phyloP scores from a whole-genome alignment of 768 basidiomycete species.

The Boletus rubroflammeus region DNA sequence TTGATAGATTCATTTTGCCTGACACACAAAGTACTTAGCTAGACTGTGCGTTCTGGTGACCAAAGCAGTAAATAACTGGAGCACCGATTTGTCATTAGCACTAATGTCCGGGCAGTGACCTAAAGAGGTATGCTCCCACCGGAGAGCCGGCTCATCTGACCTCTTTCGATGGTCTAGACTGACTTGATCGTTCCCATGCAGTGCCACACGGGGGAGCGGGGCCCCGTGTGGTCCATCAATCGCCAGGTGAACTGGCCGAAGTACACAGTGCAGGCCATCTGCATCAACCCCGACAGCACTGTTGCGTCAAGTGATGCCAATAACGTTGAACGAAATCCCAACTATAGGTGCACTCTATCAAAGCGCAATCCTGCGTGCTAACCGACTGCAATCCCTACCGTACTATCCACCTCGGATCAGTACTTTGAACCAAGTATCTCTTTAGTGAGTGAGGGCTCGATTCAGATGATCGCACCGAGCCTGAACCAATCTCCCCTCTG shows the following conservation, averaged over 20 bases:
- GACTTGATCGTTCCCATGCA: too few relatives aligned
- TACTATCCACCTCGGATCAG: slow-evolving; percentile 34
- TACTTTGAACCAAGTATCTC: slow-evolving; percentile 57
- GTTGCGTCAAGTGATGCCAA: slow-evolving; percentile 5
- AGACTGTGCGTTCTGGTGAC: too few relatives aligned
- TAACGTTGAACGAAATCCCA: slow-evolving; percentile 44
- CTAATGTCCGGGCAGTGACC: too few relatives aligned
- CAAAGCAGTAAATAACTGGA: background rate
- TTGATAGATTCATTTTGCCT: background rate
- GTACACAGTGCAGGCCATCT: background rate
- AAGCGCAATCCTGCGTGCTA: slow-evolving; percentile 35
- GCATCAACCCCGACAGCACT: background rate
- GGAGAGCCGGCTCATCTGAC: too few relatives aligned
- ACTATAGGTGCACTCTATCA: slow-evolving; percentile 57
- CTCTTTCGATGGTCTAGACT: too few relatives aligned
- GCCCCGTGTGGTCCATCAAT: too few relatives aligned
- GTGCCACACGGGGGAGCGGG: too few relatives aligned
- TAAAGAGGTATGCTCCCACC: too few relatives aligned
- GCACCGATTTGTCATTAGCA: background rate
- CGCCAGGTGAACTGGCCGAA: too few relatives aligned
- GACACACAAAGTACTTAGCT: too few relatives aligned
- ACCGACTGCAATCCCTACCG: slow-evolving; percentile 18
- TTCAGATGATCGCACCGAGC: background rate
- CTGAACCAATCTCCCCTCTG: background rate
- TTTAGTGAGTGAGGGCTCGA: slow-evolving; percentile 48